phyloP scores from a whole-genome alignment of 495 filamentous ascomycete species.

The Penicillium bovifimosum region DNA sequence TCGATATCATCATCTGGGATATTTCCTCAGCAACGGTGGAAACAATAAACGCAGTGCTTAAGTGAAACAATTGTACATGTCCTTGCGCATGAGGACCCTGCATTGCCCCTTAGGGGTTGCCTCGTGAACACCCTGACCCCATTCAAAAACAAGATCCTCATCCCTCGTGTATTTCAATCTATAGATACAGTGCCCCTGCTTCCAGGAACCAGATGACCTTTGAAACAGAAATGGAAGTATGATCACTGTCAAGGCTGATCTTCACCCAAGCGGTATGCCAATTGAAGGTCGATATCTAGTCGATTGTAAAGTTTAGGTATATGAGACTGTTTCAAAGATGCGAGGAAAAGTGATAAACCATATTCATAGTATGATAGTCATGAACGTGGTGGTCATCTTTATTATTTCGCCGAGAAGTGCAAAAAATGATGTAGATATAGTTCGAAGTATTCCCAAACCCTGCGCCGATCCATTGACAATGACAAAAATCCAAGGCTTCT shows the following conservation, averaged over 20 bases:
- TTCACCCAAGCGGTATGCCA: no score
- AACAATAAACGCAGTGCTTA: not conserved
- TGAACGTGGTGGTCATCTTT: not conserved
- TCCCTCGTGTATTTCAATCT: not conserved
- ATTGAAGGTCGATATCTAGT: no score
- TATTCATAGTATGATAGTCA: not conserved
- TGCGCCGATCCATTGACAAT: slow-evolving; percentile 5
- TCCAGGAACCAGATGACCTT: not conserved
- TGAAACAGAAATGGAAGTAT: not conserved
- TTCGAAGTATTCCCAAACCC: not conserved
- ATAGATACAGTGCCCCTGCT: not conserved
- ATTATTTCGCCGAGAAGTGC: slow-evolving; percentile 3
- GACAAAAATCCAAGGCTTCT: not conserved
- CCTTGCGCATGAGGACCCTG: slow-evolving; percentile 1
- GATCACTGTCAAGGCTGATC: not conserved
- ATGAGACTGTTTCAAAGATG: not conserved
- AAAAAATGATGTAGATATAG: slow-evolving; percentile 2
- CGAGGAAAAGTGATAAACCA: not conserved
- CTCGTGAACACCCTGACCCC: not conserved
- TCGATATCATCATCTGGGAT: not conserved
- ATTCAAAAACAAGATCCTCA: not conserved
- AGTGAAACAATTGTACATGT: not conserved
- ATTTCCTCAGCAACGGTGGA: not conserved
- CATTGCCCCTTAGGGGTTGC: slow-evolving; percentile 4
- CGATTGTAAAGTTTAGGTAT: no score